Evolutionary conservation across 2,329 filamentous ascomycete genomes (phyloP).

Genomic region (Gremmenia infestans): DNA sequence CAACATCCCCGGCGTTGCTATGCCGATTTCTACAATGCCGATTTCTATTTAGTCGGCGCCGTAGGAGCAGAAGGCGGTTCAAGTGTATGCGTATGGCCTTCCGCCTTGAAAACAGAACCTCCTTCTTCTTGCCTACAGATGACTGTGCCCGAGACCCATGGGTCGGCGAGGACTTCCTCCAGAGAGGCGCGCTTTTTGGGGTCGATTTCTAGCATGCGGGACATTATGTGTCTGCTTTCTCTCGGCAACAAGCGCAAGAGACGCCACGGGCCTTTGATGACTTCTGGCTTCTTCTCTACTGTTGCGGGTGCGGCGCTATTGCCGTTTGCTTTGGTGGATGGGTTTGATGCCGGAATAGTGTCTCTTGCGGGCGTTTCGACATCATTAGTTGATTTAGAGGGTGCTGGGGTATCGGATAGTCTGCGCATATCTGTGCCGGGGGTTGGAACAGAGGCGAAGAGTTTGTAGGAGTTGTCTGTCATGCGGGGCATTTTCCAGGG

Average conservation of each 20-base stretch:
- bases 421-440: conserved; percentile 48
- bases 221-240: conserved; percentile 85
- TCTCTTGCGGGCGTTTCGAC: conserved; percentile 20
- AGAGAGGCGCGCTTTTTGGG: conserved; percentile 79
- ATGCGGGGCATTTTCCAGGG: conserved; percentile 94
- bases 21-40: too few relatives aligned
- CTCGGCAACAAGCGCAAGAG: conserved; percentile 81
- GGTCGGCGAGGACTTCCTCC: conserved; percentile 79
- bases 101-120: conserved; percentile 65
- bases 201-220: conserved; percentile 86
- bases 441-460: conserved; percentile 83
- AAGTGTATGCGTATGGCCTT: conserved; percentile 78
- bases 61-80: conserved; percentile 59
- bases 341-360: conserved; percentile 16
- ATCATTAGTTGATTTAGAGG: conserved; percentile 25
- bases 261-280: conserved; percentile 89
- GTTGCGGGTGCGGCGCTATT: conserved; percentile 16
- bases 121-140: conserved; percentile 82
- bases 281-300: conserved; percentile 56
- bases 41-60: conserved; percentile 7
- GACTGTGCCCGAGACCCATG: conserved; percentile 80
- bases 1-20: neutral
- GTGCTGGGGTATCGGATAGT: conserved; percentile 18
- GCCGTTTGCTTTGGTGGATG: conserved; percentile 5
- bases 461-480: conserved; percentile 89